Base-by-base conservation (phyloP, 345 rosid genomes). In the Syzygium aqueum region DNA sequence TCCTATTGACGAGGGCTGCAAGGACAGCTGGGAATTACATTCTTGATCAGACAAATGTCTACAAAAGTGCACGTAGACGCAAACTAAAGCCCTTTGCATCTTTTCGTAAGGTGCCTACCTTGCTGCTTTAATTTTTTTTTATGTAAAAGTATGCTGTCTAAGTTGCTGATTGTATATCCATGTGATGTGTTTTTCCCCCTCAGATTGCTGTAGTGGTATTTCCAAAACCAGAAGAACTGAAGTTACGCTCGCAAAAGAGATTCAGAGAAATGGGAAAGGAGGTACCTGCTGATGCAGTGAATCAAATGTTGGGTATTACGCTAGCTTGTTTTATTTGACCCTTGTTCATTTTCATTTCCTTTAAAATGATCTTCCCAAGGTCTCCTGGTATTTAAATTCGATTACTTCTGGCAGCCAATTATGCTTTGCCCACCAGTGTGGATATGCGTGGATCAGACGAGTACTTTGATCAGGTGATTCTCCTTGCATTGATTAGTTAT, bases 1-100 rank as follows among this genome's bases (percentile, higher is more conserved):
- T 85, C 37, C 90, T 90, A 22, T 73, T 90, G 50, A 50, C 88
- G 7, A 91, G 90, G 86, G 92, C 93, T 15, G 90, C 92, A 1
- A 84, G 61, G 87, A 90, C 87, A 52, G 89, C 89, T 61, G 65
- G 84, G 16, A 90, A 90, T 85, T 90, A 87, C 78, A 59, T 92
- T 30, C 85, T 92, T 73, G 91, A 92, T 85, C 91, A 89, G 89
- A 91, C 90, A 46, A 92, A 90, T 87, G 89, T 90, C 83, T 91
- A 85, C 89, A 90, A 89, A 86, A 86, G 89, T 89, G 92, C 91
- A 85, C 88, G 90, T 11, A 88, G 77, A 77, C 88, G 88, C 57
- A 89, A 92, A 90, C 67, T 91, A 85, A 86, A 84, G 53, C 90
- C 82, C 37, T 92, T 91, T 90, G 86, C 73, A 43, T 85, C 30